These are phyloP conservation scores for Phytophthora pini DNA, from an alignment of 352 stramenopile species.

Conservation along the genomic window DNA sequence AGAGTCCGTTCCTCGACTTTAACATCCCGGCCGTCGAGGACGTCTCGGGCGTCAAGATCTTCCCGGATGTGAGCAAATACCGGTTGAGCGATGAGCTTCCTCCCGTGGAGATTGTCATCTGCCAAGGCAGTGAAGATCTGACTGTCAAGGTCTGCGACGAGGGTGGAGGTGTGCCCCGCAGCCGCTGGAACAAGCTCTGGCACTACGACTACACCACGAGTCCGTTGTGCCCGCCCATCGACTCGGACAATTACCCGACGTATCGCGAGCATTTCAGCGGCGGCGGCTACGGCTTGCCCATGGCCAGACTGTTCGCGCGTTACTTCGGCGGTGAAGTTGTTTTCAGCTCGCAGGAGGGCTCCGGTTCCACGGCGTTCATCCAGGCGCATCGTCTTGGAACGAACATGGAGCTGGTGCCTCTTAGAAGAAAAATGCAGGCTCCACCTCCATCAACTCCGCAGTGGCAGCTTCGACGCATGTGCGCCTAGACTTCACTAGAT, in stretches of 20 bases:
- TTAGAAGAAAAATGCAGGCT: constrained; percentile 14
- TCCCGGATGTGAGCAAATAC: constrained; percentile 68
- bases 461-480: constrained; percentile 17
- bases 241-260: constrained; percentile 72
- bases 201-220: constrained; percentile 99
- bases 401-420: constrained; percentile 68
- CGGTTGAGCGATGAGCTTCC: constrained; percentile 63
- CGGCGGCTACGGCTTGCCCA: constrained; percentile 94
- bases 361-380: constrained; percentile 93
- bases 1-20: constrained; percentile 63
- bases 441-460: constrained; percentile 9
- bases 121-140: constrained; percentile 93
- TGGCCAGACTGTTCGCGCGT: constrained; percentile 91
- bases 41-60: constrained; percentile 63
- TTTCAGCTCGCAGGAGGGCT: constrained; percentile 99
- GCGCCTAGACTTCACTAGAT: neutral
- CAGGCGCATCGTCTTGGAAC: constrained; percentile 73
- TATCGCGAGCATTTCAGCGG: constrained; percentile 90
- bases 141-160: constrained; percentile 99
- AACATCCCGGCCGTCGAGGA: constrained; percentile 64
- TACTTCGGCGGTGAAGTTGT: constrained; percentile 99
- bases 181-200: constrained; percentile 97
- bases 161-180: constrained; percentile 96
- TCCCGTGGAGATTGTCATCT: constrained; percentile 97
- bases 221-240: constrained; percentile 50